phyloP scores from a whole-genome alignment of 176 grass and related monocot genomes.

The Triticum timopheevii region DNA sequence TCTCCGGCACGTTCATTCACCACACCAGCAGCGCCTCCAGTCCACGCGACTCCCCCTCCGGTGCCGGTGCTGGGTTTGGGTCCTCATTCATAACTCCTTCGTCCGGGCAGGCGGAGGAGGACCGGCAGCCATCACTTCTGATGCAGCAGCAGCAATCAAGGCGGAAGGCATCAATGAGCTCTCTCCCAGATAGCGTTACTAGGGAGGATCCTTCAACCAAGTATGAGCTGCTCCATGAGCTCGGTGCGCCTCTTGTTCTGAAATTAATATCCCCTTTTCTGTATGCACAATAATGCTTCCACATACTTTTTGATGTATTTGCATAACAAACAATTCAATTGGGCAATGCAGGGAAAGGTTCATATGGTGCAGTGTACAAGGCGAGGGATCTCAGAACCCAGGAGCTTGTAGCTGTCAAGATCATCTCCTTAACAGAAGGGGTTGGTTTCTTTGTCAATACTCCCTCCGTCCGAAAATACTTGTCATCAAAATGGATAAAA shows the following conservation, averaged over 20 bases:
- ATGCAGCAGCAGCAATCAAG: constrained; percentile 61
- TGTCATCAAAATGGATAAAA: too few relatives aligned
- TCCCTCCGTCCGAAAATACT: too few relatives aligned
- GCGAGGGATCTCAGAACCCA: constrained; percentile 93
- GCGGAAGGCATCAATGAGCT: constrained; percentile 80
- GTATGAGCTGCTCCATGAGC: constrained; percentile 97
- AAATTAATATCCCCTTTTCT: constrained; percentile 23
- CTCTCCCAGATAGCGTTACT: constrained; percentile 72
- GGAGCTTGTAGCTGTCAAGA: constrained; percentile 98
- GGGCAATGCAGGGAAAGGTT: constrained; percentile 86
- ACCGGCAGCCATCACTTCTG: constrained; percentile 43
- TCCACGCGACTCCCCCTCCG: constrained; percentile 31
- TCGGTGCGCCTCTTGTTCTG: constrained; percentile 61
- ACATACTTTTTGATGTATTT: constrained; percentile 26
- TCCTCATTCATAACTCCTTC: constrained; percentile 74
- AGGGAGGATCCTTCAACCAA: constrained; percentile 90
- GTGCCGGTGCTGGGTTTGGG: constrained; percentile 58
- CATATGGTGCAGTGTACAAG: constrained; percentile 99
- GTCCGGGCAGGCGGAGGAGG: constrained; percentile 31
- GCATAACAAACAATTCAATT: constrained; percentile 25
- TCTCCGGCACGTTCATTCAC: constrained; percentile 46
- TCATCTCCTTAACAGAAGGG: constrained; percentile 98
- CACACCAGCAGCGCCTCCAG: constrained; percentile 36
- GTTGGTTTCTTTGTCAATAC: constrained; percentile 42
- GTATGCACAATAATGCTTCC: constrained; percentile 8